These are phyloP conservation scores for Eimeria sp. DNA, from an alignment of 169 alveolate species.

Conservation along the genomic window DNA sequence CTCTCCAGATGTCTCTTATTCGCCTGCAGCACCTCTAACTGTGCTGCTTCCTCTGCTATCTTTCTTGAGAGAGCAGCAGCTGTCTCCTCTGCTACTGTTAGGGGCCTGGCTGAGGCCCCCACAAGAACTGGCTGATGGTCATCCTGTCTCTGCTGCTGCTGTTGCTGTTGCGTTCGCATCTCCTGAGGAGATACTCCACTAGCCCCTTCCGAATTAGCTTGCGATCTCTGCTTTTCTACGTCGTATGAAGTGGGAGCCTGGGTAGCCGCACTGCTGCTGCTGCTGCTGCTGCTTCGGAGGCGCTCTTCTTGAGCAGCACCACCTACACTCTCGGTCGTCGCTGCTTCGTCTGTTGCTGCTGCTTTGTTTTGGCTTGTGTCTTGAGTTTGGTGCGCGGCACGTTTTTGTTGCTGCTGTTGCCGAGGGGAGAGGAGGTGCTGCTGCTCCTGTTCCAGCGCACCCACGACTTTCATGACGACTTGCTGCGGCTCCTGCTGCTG, in stretches of 20 bases:
- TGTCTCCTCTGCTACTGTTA: constrained; percentile 32
- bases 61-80: neutral
- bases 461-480: no score
- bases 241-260: no score
- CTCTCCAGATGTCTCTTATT: constrained; percentile 29
- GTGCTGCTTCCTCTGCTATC: constrained; percentile 11
- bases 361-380: neutral
- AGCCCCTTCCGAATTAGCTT: no score
- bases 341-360: constrained; percentile 17
- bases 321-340: neutral
- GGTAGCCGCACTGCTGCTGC: neutral
- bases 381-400: neutral
- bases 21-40: constrained; percentile 6
- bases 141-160: neutral
- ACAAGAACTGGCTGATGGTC: neutral
- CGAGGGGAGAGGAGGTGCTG: neutral
- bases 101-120: constrained; percentile 13
- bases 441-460: neutral
- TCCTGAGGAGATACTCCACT: neutral
- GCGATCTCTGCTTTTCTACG: no score
- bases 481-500: constrained; percentile 15
- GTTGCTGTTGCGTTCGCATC: neutral
- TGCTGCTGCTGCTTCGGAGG: constrained; percentile 26
- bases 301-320: neutral
- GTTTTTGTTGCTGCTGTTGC: neutral